Percentiles rank a stretch among this genome's conserved stretches.
Conservation (phyloP, 148 eudicot genomes). For the Silene conica region DNA sequence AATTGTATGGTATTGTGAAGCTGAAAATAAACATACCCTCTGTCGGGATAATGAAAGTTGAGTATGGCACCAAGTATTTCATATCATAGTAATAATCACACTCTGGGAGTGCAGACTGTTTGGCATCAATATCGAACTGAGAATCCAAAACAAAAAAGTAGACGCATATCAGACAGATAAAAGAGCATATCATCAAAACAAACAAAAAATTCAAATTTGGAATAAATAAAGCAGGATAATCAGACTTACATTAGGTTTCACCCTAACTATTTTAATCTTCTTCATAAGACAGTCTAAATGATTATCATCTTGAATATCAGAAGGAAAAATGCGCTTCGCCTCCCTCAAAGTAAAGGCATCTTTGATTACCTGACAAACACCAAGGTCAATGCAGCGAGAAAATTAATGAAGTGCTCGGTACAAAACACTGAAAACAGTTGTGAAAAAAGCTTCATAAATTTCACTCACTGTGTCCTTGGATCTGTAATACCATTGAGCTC, state of each 20-base stretch:
- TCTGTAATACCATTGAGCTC: constrained; percentile 80
- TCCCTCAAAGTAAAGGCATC: constrained; percentile 32
- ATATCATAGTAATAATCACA: constrained; percentile 74
- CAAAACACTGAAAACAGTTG: no score
- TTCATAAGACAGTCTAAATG: constrained; percentile 58
- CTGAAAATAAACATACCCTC: constrained; percentile 28
- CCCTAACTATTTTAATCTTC: constrained; percentile 38
- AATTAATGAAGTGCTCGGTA: not conserved
- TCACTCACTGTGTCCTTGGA: constrained; percentile 64
- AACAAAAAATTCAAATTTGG: not conserved
- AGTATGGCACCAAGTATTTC: constrained; percentile 50
- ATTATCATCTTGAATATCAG: constrained; percentile 69
- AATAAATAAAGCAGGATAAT: not conserved
- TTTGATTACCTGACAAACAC: constrained; percentile 44
- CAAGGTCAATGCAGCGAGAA: not conserved
- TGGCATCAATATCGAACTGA: constrained; percentile 45
- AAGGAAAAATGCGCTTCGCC: constrained; percentile 52
- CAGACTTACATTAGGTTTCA: constrained; percentile 45
- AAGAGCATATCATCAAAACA: no score
- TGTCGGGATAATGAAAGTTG: constrained; percentile 43
- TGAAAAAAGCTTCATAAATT: not conserved
- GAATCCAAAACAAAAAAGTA: not conserved
- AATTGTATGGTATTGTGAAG: no score
- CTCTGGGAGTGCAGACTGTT: constrained; percentile 20
- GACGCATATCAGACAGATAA: not conserved